A percentile compares a stretch with the other conserved stretches of the same genome.
Conservation (phyloP, 2,329 filamentous ascomycete genomes). For the Plectosphaerella cucumerina region DNA sequence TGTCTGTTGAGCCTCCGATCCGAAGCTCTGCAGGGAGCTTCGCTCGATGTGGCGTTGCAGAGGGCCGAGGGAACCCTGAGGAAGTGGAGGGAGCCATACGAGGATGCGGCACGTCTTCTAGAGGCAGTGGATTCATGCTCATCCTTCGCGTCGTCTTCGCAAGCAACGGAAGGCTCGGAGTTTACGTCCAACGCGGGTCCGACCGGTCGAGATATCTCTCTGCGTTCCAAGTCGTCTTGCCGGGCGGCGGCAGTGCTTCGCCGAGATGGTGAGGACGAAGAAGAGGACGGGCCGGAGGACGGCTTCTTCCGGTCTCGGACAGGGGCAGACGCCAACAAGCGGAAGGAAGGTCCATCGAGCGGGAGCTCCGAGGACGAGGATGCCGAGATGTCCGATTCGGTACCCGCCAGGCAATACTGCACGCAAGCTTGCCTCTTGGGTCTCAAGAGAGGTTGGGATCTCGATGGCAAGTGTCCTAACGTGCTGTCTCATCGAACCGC, state of each 20-base stretch:
- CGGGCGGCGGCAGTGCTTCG: background rate
- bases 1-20: conserved; percentile 15
- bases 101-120: conserved; percentile 7
- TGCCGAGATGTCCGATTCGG: conserved; percentile 8
- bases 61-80: conserved; percentile 6
- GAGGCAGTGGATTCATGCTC: background rate
- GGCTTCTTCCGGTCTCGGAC: background rate
- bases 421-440: conserved; percentile 2
- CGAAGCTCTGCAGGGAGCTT: conserved; percentile 9
- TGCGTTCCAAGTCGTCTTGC: conserved; percentile 7
- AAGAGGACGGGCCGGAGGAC: conserved; percentile 6
- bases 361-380: conserved; percentile 8
- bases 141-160: conserved; percentile 4
- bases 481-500: conserved; percentile 10
- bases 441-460: conserved; percentile 5
- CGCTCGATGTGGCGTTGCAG: conserved; percentile 6
- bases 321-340: conserved; percentile 3
- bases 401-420: conserved; percentile 2
- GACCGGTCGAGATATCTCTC: background rate
- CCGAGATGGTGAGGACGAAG: conserved; percentile 1
- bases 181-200: conserved; percentile 1
- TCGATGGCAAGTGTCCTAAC: conserved; percentile 17
- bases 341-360: conserved; percentile 5
- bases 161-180: conserved; percentile 3
- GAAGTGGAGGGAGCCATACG: conserved; percentile 14